Conservation (phyloP, 225 moss, liverwort and hornwort species). For the Marchantia polymorpha region DNA sequence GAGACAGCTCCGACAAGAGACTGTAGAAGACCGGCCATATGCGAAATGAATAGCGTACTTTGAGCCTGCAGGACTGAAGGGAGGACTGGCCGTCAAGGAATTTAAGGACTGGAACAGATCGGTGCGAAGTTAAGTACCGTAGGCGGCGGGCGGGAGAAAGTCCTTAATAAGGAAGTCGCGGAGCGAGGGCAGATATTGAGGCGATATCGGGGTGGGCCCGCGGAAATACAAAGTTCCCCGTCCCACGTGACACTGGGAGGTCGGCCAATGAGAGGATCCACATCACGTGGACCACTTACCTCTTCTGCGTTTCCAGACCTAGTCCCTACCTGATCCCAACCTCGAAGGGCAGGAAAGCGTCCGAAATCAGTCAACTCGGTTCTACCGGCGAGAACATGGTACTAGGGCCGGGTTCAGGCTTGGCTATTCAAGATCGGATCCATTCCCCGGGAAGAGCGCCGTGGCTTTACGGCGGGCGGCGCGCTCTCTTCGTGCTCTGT, state of each 20-base stretch:
- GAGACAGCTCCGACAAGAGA: too few relatives aligned
- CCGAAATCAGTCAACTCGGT: neutral
- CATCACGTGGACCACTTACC: conserved; percentile 8
- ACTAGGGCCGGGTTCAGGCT: neutral
- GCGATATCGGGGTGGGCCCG: neutral
- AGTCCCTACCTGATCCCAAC: neutral
- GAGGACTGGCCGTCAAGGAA: conserved; percentile 4
- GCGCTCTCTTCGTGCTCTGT: neutral
- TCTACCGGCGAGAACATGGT: conserved; percentile 3
- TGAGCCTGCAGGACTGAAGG: neutral
- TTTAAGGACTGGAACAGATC: neutral
- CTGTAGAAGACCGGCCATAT: too few relatives aligned
- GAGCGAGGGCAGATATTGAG: conserved; percentile 1
- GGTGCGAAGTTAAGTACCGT: neutral
- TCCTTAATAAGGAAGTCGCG: neutral
- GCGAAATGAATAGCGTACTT: neutral
- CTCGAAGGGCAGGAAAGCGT: neutral
- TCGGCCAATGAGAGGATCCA: neutral
- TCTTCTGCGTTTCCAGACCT: neutral
- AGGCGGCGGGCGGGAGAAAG: neutral
- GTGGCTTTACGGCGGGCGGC: conserved; percentile 18
- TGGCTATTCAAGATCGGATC: conserved; percentile 3
- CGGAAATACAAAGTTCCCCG: neutral
- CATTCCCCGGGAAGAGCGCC: neutral
- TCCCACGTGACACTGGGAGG: neutral